Evolutionary conservation across 257 asterid species (phyloP).

Genomic region (Lithospermum erythrorhizon): DNA sequence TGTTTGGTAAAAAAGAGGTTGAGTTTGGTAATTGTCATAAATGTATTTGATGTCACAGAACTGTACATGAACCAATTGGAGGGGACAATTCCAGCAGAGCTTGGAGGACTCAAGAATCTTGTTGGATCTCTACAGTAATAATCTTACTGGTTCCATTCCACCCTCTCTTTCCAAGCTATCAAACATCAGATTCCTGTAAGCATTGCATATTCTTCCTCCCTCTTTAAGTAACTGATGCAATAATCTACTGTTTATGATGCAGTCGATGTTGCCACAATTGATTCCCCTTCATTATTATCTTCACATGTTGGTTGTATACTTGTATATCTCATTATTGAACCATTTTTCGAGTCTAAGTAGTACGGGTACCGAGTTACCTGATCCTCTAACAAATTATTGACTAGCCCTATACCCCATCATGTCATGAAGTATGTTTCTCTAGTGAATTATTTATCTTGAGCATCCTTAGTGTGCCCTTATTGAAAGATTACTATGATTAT

Average conservation of each 20-base stretch:
- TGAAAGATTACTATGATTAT: no score
- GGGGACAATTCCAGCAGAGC: neutral
- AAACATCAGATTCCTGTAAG: conserved; percentile 21
- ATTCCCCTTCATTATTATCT: no score
- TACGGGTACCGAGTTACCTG: no score
- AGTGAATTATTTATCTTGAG: no score
- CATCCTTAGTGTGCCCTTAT: no score
- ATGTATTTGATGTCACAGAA: neutral
- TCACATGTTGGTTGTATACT: no score
- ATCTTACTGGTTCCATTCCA: neutral
- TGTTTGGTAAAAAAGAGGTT: neutral
- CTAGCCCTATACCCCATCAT: no score
- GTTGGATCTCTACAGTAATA: neutral
- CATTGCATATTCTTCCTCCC: neutral
- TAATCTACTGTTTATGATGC: neutral
- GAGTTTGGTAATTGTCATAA: conserved; percentile 2
- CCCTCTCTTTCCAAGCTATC: conserved; percentile 3
- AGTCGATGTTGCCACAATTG: no score
- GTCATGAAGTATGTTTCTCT: no score
- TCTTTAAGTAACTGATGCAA: neutral
- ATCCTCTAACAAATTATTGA: no score
- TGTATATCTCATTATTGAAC: no score
- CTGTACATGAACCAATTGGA: neutral
- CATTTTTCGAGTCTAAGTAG: no score
- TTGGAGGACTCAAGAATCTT: conserved; percentile 13